Conservation (phyloP, 257 asterid genomes). For the Parsonsia alboflavescens region DNA sequence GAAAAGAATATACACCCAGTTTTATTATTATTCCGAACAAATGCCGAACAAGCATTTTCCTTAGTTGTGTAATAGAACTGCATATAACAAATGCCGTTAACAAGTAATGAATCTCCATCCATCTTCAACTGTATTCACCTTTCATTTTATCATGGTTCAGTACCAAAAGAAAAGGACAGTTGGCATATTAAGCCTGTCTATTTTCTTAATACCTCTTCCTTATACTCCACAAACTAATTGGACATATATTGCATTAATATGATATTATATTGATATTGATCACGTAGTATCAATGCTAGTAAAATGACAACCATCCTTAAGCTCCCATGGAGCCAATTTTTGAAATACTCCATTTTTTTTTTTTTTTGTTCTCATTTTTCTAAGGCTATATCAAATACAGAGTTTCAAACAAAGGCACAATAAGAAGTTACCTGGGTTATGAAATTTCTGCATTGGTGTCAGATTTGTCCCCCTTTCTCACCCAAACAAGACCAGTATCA, state of each 20-base stretch:
- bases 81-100: neutral
- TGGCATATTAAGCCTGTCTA: neutral
- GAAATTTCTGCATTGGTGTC: constrained; percentile 1
- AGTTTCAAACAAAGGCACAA: neutral
- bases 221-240: neutral
- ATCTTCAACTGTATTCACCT: neutral
- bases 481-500: constrained; percentile 18
- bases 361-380: neutral
- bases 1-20: neutral
- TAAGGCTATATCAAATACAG: neutral
- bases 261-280: neutral
- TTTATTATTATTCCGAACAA: neutral
- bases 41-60: neutral
- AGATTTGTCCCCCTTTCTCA: constrained; percentile 18
- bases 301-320: neutral
- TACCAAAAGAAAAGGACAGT: neutral
- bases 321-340: neutral
- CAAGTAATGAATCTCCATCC: neutral
- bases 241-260: neutral
- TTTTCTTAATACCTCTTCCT: neutral
- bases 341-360: too few species aligned
- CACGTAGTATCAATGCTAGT: neutral
- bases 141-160: neutral
- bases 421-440: constrained; percentile 7
- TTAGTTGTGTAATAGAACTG: neutral